Conservation (phyloP, 345 rosid species). For the Gossypium herbaceum region DNA sequence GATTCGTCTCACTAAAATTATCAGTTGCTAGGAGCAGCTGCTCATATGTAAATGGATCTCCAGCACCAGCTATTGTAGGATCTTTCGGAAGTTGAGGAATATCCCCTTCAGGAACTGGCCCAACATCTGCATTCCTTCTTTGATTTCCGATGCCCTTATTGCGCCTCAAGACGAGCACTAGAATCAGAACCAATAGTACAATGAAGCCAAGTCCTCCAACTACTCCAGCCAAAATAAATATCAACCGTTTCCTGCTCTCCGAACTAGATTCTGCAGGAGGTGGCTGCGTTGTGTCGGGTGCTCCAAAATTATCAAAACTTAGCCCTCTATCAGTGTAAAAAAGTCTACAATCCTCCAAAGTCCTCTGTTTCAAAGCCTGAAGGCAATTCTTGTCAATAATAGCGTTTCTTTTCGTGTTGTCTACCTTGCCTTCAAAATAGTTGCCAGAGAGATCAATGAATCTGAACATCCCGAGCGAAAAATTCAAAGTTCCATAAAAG, state of each 20-base stretch:
- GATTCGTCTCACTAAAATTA: constrained; percentile 53
- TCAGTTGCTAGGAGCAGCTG: constrained; percentile 59
- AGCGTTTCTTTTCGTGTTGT: constrained; percentile 22
- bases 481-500: constrained; percentile 57
- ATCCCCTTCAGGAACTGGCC: constrained; percentile 61
- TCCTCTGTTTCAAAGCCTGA: constrained; percentile 47
- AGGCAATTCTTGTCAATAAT: constrained; percentile 52
- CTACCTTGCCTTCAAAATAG: constrained; percentile 64
- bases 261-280: constrained; percentile 16
- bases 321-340: constrained; percentile 49
- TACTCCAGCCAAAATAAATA: constrained; percentile 44
- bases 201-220: constrained; percentile 48
- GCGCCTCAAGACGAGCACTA: constrained; percentile 35
- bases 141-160: constrained; percentile 28
- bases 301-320: constrained; percentile 48
- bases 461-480: constrained; percentile 37
- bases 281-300: constrained; percentile 27
- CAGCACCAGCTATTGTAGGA: constrained; percentile 44
- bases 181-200: constrained; percentile 32
- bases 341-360: constrained; percentile 37
- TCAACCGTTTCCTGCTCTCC: constrained; percentile 34
- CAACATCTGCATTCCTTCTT: constrained; percentile 46
- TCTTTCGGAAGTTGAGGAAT: constrained; percentile 36
- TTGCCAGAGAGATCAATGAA: constrained; percentile 63
- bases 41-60: constrained; percentile 61